Percentiles rank a stretch among this genome's conserved stretches.
These are phyloP conservation scores for Xylaria nigripes DNA, from an alignment of 495 filamentous ascomycete species.

Conservation along the genomic window DNA sequence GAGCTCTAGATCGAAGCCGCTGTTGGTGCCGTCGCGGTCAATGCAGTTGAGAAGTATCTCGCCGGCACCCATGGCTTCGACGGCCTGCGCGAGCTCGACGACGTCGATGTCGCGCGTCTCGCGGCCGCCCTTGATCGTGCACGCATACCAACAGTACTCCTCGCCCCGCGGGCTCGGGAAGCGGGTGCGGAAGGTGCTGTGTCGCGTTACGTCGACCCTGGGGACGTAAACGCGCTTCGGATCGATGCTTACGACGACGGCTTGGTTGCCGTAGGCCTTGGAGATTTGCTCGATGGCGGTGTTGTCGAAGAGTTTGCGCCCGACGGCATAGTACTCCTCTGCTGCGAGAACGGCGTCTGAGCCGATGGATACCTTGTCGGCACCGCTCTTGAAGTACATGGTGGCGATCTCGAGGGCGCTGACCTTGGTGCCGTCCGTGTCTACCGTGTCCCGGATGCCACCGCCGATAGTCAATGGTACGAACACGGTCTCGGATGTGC, in stretches of 20 bases:
- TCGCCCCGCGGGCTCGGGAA: constrained; percentile 68
- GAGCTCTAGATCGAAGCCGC: constrained; percentile 89
- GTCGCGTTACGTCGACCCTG: constrained; percentile 59
- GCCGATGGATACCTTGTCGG: constrained; percentile 98
- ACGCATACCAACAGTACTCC: constrained; percentile 90
- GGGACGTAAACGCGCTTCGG: constrained; percentile 84
- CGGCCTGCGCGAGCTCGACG: constrained; percentile 73
- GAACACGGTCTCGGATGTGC: constrained; percentile 85
- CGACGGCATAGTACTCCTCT: constrained; percentile 70
- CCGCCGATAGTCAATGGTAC: constrained; percentile 96
- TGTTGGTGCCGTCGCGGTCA: constrained; percentile 92
- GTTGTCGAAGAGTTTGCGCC: constrained; percentile 59
- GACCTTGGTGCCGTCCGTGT: constrained; percentile 78
- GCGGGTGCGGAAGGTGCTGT: constrained; percentile 67
- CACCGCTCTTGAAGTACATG: constrained; percentile 95
- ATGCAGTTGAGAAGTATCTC: constrained; percentile 97
- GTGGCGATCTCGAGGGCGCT: constrained; percentile 87
- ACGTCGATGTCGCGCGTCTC: constrained; percentile 90
- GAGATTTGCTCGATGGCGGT: constrained; percentile 95
- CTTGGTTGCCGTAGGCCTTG: constrained; percentile 88
- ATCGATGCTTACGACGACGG: constrained; percentile 92
- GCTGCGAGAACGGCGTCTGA: constrained; percentile 89
- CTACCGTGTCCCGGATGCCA: constrained; percentile 83
- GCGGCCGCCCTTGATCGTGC: constrained; percentile 89
- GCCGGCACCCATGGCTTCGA: constrained; percentile 92